These are phyloP conservation scores for Aspergillus pseudoviridinutans DNA, from an alignment of 2,329 filamentous ascomycete species.

Conservation along the genomic window DNA sequence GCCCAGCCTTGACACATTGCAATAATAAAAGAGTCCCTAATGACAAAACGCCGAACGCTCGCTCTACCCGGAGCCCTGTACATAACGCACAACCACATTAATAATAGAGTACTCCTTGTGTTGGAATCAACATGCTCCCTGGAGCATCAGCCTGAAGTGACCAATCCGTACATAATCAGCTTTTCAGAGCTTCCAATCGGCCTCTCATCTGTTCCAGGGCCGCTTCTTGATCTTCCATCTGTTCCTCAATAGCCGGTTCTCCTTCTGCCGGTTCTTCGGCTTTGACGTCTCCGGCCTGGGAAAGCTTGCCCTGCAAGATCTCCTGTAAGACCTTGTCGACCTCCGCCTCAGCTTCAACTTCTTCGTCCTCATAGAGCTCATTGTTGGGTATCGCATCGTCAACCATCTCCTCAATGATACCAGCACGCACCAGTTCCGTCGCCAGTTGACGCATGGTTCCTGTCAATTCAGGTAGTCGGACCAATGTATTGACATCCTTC, in stretches of 20 bases:
- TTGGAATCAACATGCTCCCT: background rate
- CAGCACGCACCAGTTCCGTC: slow-evolving; percentile 85
- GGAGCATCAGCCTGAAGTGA: background rate
- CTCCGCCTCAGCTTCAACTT: slow-evolving; percentile 76
- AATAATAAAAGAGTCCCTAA: slow-evolving; percentile 3
- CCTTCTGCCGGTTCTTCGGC: slow-evolving; percentile 50
- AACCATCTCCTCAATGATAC: slow-evolving; percentile 97
- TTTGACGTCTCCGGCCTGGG: slow-evolving; percentile 60
- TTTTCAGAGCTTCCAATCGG: slow-evolving; percentile 84
- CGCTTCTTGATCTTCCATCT: slow-evolving; percentile 81
- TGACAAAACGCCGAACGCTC: slow-evolving; percentile 9
- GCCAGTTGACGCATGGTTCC: slow-evolving; percentile 85
- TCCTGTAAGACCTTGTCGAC: slow-evolving; percentile 92
- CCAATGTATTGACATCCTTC: slow-evolving; percentile 88
- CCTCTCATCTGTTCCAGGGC: slow-evolving; percentile 94
- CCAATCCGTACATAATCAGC: slow-evolving; percentile 47
- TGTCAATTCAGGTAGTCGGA: slow-evolving; percentile 79
- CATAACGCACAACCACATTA: slow-evolving; percentile 1
- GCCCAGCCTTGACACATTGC: slow-evolving; percentile 22
- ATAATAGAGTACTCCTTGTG: background rate
- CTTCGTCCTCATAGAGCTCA: slow-evolving; percentile 65
- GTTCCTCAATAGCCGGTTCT: slow-evolving; percentile 57
- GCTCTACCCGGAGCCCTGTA: slow-evolving; percentile 14
- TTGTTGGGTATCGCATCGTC: slow-evolving; percentile 76
- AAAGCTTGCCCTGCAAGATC: slow-evolving; percentile 77